phyloP scores from a whole-genome alignment of 2,329 filamentous ascomycete genomes.

The Colletotrichum tropicicola region DNA sequence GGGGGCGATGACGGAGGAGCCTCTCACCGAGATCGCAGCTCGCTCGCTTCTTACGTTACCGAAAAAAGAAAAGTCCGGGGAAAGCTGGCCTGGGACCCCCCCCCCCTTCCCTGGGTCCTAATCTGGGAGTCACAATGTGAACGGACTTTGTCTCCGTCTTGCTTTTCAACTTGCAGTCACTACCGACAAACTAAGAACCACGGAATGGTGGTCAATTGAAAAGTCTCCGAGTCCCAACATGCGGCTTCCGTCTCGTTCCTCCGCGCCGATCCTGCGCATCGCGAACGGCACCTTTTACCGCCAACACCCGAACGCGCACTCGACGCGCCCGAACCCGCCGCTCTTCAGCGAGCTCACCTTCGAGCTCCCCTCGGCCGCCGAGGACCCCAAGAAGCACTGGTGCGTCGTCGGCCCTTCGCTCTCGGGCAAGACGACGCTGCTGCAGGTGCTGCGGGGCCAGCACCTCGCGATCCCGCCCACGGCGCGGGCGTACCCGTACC shows the following conservation, averaged over 20 bases:
- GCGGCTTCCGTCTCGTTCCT: conserved; percentile 17
- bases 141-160: background rate
- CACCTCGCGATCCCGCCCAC: conserved; percentile 79
- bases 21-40: conserved; percentile 25
- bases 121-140: background rate
- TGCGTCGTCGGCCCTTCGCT: conserved; percentile 83
- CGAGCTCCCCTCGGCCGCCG: conserved; percentile 67
- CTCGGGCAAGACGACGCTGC: conserved; percentile 82
- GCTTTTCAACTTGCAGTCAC: background rate
- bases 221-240: background rate
- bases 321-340: conserved; percentile 69
- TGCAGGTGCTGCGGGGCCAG: conserved; percentile 80
- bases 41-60: conserved; percentile 6
- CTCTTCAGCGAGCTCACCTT: conserved; percentile 79
- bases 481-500: conserved; percentile 81
- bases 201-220: background rate
- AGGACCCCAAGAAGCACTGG: conserved; percentile 71
- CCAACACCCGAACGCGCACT: conserved; percentile 66
- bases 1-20: conserved; percentile 23
- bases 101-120: too few species aligned
- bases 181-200: background rate
- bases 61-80: conserved; percentile 25
- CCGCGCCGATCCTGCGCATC: conserved; percentile 74
- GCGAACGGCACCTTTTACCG: conserved; percentile 85
- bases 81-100: background rate